Base-by-base conservation (phyloP, 139 green algal genomes). In the Closterium sp. region DNA sequence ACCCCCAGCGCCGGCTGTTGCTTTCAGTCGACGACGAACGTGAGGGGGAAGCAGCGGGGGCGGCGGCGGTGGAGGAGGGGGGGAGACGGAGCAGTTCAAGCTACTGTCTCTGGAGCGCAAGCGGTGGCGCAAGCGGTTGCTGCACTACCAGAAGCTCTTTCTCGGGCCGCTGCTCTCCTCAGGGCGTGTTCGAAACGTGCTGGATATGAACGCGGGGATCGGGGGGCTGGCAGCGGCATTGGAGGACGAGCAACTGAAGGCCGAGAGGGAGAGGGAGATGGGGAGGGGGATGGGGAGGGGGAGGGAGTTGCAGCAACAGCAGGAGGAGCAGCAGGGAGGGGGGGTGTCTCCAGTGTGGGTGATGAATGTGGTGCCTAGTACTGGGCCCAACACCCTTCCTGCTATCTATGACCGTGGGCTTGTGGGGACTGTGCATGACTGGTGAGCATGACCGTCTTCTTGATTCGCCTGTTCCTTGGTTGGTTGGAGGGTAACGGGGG, bases 401-500 rank as follows among this genome's bases (percentile, higher is more conserved):
- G 70, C 85, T 27, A 91, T 92, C n/a, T 92, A 45, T n/a, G 89
- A 92, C 89, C 30, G 89, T 73, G 89, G 89, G 10, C 62, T 92
- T 13, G 29, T 92, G 21, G 89, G 89, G 28, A 89, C 70, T 24
- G 24, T 45, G 29, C 89, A 92, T n/a, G 62, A 92, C 89, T 92
- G 89, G 89, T 92, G 89, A 87, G 85, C 38, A n/a, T 62, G 42
- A 62, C 5, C 42, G 7, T 5, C 38, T 42, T 4, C 38, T 50
- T 50, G 0, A 79, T 79, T 79, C 27, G 62, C 2, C 5, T 4
- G 62, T 79, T 24, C 19, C 62, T 79, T 79, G 17, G 62, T 62
- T 7, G 42, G 42, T 79, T 79, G 62, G 62, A 22, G 17, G 62
- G 19, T 79, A 50, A 50, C 6, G 38, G 38, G 38, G 32, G 38